These are phyloP conservation scores for Begonia masoniana DNA, from an alignment of 306 rosid species.

Conservation along the genomic window DNA sequence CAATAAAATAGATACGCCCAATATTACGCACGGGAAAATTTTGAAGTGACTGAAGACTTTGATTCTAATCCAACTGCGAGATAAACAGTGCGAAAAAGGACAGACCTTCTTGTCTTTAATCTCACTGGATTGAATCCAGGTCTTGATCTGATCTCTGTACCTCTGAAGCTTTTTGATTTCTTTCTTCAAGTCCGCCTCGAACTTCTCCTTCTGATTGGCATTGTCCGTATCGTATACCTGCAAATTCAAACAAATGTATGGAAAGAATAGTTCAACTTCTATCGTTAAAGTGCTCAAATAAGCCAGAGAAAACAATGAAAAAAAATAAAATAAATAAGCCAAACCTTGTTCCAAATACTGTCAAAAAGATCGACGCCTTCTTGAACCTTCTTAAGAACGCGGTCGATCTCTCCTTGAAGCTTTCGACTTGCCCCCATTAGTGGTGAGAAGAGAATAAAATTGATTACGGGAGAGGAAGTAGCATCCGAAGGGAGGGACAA, in stretches of 20 bases:
- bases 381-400: constrained; percentile 94
- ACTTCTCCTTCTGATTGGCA: constrained; percentile 97
- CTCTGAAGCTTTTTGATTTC: constrained; percentile 97
- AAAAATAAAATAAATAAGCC: not conserved
- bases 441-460: too few species aligned
- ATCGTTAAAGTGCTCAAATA: not conserved
- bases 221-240: constrained; percentile 95
- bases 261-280: not conserved
- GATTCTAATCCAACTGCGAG: too few species aligned
- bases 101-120: constrained; percentile 90
- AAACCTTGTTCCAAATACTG: constrained; percentile 93
- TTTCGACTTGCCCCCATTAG: constrained; percentile 95
- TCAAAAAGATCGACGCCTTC: constrained; percentile 97
- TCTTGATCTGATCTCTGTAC: constrained; percentile 88
- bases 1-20: too few species aligned
- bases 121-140: constrained; percentile 98
- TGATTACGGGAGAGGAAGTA: too few species aligned
- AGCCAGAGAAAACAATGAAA: not conserved
- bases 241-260: not conserved
- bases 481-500: too few species aligned
- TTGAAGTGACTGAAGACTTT: too few species aligned
- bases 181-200: constrained; percentile 96
- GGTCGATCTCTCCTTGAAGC: constrained; percentile 98
- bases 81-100: constrained; percentile 2
- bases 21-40: too few species aligned